phyloP scores from a whole-genome alignment of 495 filamentous ascomycete species.

The Penicillium coprophilum region DNA sequence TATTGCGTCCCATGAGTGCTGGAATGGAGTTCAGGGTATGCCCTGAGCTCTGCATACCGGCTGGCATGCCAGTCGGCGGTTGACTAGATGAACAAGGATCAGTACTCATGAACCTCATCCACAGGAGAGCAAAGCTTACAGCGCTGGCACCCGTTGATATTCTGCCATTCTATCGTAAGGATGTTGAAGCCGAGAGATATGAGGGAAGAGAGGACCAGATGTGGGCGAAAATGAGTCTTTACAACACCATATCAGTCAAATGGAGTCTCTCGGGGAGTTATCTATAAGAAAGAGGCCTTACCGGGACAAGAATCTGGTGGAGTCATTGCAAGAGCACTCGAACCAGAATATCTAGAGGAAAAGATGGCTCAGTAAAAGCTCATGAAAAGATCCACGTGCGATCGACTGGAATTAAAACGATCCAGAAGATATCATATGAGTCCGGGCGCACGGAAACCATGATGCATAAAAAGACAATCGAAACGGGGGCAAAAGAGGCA shows the following conservation, averaged over 20 bases:
- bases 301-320: slow-evolving; percentile 50
- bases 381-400: slow-evolving; percentile 12
- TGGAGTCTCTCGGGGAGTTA: not conserved
- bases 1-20: slow-evolving; percentile 35
- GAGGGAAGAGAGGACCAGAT: slow-evolving; percentile 41
- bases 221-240: slow-evolving; percentile 45
- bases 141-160: slow-evolving; percentile 42
- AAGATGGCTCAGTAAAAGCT: slow-evolving; percentile 21
- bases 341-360: slow-evolving; percentile 39
- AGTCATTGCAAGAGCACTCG: slow-evolving; percentile 46
- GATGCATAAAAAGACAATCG: slow-evolving; percentile 18
- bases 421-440: slow-evolving; percentile 14
- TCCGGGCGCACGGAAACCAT: slow-evolving; percentile 17
- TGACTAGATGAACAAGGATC: slow-evolving; percentile 32
- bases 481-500: slow-evolving; percentile 15
- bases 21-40: slow-evolving; percentile 29
- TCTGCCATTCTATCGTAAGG: slow-evolving; percentile 46
- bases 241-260: slow-evolving; percentile 20
- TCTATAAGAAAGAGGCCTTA: slow-evolving; percentile 25
- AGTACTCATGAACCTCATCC: slow-evolving; percentile 14
- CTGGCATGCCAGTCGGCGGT: slow-evolving; percentile 39
- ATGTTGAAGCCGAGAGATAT: slow-evolving; percentile 31
- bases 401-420: slow-evolving; percentile 8
- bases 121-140: slow-evolving; percentile 34
- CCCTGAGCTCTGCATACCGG: slow-evolving; percentile 32